Base-by-base conservation (phyloP, 2,329 filamentous ascomycete species). In the Colletotrichum caudatum region DNA sequence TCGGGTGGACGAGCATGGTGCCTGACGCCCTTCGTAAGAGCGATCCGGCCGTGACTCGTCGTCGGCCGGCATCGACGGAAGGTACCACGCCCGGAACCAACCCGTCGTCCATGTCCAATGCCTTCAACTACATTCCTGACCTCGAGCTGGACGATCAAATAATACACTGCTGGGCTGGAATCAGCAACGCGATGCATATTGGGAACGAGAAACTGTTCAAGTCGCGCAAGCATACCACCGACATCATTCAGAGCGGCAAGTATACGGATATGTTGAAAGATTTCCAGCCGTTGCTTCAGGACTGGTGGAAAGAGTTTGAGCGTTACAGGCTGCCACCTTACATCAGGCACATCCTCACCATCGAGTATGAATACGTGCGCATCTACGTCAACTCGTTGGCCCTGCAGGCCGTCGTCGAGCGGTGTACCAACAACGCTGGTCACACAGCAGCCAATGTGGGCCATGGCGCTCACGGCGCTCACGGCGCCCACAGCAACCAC, bases 311-410 rank as follows among this genome's bases (percentile, higher is more conserved):
- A 53, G 92, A 95, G 72, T 95, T 98, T 78, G 92, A 97, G 76
- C 87, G 89, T n/a, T 92, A 93, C 77, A 88, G 89, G 67, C 85
- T 92, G 64, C 90, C 91, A 2, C 88, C 84, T 29, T 92, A 88
- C 74, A 91, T 90, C 74, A 84, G 88, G 39, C 90, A 94, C 78
- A 95, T 98, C 70, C 85, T 99, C 39, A 92, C 90, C 9, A 98
- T 98, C 75, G 96, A 99, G 83, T 98, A 96, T 78, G 94, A 98
- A 78, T 98, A 98, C 79, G 94, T 95, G 35, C 90, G 95, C 77
- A 93, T 98, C 62, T 98, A 98, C 78, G 89, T 98, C 83, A 98
- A 98, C 80, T 97, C 95, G 0, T 86, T 99, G 2, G 95, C 95
- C 2, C 85, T 99, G 2, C 96, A 99, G 82, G 96, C 96, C 29